Conservation (phyloP, 495 filamentous ascomycete species). For the Hypoxylon cercidicola region DNA sequence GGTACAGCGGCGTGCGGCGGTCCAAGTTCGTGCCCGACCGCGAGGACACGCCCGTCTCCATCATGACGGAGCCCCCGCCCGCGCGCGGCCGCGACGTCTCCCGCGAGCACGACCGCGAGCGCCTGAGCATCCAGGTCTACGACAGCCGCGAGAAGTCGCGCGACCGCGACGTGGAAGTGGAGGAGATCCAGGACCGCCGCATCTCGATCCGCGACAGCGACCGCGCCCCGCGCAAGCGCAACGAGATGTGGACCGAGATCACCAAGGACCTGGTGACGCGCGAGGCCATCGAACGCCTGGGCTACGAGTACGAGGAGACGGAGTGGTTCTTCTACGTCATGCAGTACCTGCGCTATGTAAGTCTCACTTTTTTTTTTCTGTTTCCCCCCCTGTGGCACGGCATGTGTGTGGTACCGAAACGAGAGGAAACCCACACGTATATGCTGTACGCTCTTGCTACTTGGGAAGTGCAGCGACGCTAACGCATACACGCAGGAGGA, state of each 20-base stretch:
- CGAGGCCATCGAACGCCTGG: constrained; percentile 85
- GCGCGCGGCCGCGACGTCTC: constrained; percentile 44
- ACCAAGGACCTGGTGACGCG: constrained; percentile 90
- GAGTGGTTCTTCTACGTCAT: constrained; percentile 91
- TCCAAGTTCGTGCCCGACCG: constrained; percentile 71
- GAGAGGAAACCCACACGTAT: background rate
- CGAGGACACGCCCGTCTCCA: constrained; percentile 46
- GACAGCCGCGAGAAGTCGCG: constrained; percentile 48
- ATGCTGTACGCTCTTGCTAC: background rate
- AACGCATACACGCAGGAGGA: constrained; percentile 72
- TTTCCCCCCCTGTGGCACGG: constrained; percentile 8
- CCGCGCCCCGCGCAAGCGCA: constrained; percentile 56
- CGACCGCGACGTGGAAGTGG: constrained; percentile 56
- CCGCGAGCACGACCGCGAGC: constrained; percentile 48
- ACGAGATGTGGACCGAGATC: constrained; percentile 95
- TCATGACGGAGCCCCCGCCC: constrained; percentile 19
- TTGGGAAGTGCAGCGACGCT: constrained; percentile 19
- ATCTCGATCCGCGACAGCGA: constrained; percentile 48
- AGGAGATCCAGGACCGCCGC: constrained; percentile 58
- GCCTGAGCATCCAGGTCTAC: constrained; percentile 57
- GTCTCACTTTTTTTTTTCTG: constrained; percentile 46
- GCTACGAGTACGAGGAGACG: constrained; percentile 93
- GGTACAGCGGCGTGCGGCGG: constrained; percentile 78
- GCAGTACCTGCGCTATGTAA: constrained; percentile 87
- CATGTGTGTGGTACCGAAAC: background rate